Evolutionary conservation across 768 basidiomycete species (phyloP).

Genomic region (Boletus patriciae): DNA sequence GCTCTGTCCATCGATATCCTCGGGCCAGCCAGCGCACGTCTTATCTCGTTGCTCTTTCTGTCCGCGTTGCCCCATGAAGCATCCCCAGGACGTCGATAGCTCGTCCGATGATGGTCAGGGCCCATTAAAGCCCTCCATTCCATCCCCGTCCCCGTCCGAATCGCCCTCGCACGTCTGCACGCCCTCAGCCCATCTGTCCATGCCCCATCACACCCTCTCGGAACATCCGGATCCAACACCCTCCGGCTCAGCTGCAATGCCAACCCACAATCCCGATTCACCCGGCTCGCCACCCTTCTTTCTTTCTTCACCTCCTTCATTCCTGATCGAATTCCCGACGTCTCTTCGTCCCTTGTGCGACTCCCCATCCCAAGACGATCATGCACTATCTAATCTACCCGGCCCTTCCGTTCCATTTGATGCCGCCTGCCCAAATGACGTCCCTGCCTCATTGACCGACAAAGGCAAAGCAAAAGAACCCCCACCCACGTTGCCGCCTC

Average conservation of each 20-base stretch:
- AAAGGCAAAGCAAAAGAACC: conserved; percentile 58
- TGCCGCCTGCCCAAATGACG: conserved; percentile 8
- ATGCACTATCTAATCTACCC: conserved; percentile 29
- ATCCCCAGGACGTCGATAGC: conserved; percentile 50
- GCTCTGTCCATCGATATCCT: conserved; percentile 3
- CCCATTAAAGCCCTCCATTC: conserved; percentile 10
- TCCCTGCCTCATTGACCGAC: conserved; percentile 30
- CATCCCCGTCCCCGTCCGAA: neutral
- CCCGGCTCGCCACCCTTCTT: neutral
- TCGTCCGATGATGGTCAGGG: conserved; percentile 5
- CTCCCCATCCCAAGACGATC: conserved; percentile 6
- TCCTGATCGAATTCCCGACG: conserved; percentile 4
- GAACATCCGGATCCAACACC: conserved; percentile 12
- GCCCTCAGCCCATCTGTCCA: conserved; percentile 14
- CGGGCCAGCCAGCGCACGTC: neutral
- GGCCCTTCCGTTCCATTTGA: conserved; percentile 16
- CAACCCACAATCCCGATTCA: neutral
- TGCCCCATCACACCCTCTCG: conserved; percentile 13
- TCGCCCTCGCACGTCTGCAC: conserved; percentile 3
- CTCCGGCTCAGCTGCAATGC: neutral
- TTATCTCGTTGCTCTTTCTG: conserved; percentile 24
- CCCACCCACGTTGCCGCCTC: conserved; percentile 65
- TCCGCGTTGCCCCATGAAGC: conserved; percentile 39
- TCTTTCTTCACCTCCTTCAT: conserved; percentile 14
- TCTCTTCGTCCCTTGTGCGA: neutral